Conservation (phyloP, 805 yeast species). For the Candida argentea region DNA sequence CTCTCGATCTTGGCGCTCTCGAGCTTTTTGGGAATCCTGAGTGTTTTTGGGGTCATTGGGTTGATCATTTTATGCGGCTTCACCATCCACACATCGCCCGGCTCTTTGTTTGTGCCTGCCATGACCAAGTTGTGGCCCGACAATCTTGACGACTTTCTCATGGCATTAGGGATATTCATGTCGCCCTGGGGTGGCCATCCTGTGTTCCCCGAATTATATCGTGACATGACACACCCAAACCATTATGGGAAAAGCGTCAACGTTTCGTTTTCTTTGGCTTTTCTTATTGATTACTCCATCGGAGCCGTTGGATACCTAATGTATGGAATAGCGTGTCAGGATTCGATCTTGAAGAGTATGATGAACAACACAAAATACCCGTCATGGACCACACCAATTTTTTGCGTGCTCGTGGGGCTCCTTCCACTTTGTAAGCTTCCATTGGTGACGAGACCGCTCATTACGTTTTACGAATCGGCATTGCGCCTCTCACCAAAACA, state of each 20-base stretch:
- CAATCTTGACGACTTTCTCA: slow-evolving; percentile 38
- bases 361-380: slow-evolving; percentile 40
- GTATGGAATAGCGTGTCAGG: slow-evolving; percentile 42
- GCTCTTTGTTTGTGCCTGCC: slow-evolving; percentile 58
- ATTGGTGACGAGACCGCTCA: slow-evolving; percentile 71
- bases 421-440: slow-evolving; percentile 83
- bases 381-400: slow-evolving; percentile 32
- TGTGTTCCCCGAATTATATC: slow-evolving; percentile 61
- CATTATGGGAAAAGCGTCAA: slow-evolving; percentile 44
- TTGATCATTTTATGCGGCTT: slow-evolving; percentile 57
- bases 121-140: slow-evolving; percentile 60
- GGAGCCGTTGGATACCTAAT: slow-evolving; percentile 56
- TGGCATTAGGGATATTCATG: slow-evolving; percentile 58
- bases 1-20: slow-evolving; percentile 61
- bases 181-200: slow-evolving; percentile 87
- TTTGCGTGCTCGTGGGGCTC: slow-evolving; percentile 65
- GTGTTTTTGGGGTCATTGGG: slow-evolving; percentile 56
- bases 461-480: slow-evolving; percentile 48
- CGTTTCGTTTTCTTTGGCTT: slow-evolving; percentile 51
- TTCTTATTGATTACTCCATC: slow-evolving; percentile 49
- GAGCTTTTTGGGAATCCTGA: slow-evolving; percentile 59
- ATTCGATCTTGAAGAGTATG: slow-evolving; percentile 43
- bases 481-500: slow-evolving; percentile 4
- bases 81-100: slow-evolving; percentile 52
- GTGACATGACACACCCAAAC: slow-evolving; percentile 62